Percentiles rank a stretch among this genome's conserved stretches.
These are phyloP conservation scores for Clarireedia homoeocarpa DNA, from an alignment of 2,329 filamentous ascomycete genomes.

Conservation along the genomic window DNA sequence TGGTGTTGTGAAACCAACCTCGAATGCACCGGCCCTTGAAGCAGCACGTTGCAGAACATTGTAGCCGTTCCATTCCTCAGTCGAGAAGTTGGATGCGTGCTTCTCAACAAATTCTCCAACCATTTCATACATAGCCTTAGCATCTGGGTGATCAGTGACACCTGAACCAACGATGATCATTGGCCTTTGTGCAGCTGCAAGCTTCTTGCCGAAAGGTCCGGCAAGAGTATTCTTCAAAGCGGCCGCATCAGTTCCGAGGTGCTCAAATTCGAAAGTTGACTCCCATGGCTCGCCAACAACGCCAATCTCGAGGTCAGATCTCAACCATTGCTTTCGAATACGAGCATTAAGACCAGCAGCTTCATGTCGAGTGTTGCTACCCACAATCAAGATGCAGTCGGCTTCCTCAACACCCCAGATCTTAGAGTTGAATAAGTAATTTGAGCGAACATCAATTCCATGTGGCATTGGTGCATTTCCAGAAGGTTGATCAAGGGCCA, in stretches of 20 bases:
- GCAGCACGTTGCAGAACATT: slow-evolving; percentile 93
- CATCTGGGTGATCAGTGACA: slow-evolving; percentile 82
- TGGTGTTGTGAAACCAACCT: slow-evolving; percentile 88
- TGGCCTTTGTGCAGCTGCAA: slow-evolving; percentile 77
- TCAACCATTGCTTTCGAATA: slow-evolving; percentile 95
- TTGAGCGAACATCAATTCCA: slow-evolving; percentile 86
- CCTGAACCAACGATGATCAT: slow-evolving; percentile 96
- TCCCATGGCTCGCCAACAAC: slow-evolving; percentile 86
- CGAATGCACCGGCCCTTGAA: slow-evolving; percentile 86
- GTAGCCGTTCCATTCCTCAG: slow-evolving; percentile 91
- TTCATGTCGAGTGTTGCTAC: slow-evolving; percentile 92
- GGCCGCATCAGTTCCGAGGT: slow-evolving; percentile 71
- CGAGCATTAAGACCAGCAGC: slow-evolving; percentile 92
- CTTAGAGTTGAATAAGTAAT: slow-evolving; percentile 94
- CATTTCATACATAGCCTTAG: slow-evolving; percentile 87
- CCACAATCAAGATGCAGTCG: slow-evolving; percentile 84
- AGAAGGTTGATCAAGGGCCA: slow-evolving; percentile 82
- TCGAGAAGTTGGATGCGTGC: slow-evolving; percentile 81
- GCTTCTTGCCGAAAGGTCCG: slow-evolving; percentile 87
- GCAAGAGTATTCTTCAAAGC: slow-evolving; percentile 79
- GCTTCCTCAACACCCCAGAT: slow-evolving; percentile 92
- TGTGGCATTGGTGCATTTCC: slow-evolving; percentile 81
- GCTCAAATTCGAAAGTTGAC: slow-evolving; percentile 92
- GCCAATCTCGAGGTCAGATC: slow-evolving; percentile 87
- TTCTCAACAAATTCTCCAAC: slow-evolving; percentile 89